Evolutionary conservation across 179 eudicot species (phyloP), one percentile per base, ranked within the genome.

Genomic region (Drosera spatulata): DNA sequence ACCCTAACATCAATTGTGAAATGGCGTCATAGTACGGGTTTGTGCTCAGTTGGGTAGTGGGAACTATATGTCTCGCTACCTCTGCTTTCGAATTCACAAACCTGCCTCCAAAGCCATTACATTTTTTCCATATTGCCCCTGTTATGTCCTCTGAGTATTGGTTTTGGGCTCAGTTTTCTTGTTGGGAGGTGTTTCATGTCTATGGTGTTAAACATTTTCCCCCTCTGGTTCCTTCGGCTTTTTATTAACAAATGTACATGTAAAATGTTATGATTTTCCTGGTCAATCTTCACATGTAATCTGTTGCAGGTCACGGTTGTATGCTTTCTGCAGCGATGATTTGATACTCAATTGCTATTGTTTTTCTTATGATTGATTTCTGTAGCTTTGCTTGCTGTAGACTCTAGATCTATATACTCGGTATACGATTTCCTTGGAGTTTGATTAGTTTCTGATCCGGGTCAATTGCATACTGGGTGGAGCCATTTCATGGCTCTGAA

Each of bases 91-190:
- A 66, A n/a, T 63, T 61, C 74, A 71, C 70, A 42, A 58, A 44
- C 46, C 68, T 68, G 79, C 76, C 79, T 75, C 79, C 76, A 71
- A 68, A 49, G 76, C 73, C 79, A 71, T 59, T 41, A 75, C 69
- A 70, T 71, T 39, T 52, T 14, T 14, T 44, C 39, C 37, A 10
- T 11, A 50, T 4, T 11, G 53, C 11, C 12, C 13, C 3, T 4
- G n/a, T 15, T 10, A 11, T 10, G 4, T 15, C n/a, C 13, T 11
- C 10, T 10, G 53, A 50, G 53, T 10, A 7, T n/a, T 11, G 10
- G 53, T 5, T 15, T 11, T 8, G 3, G 10, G 53, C 53, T 50
- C 5, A 50, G 10, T 50, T 50, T 5, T 50, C 5, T 5, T 10
- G 13, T 11, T 50, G 13, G 13, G 11, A 7, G 2, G 11, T 50